Evolutionary conservation across 768 basidiomycete genomes (phyloP), one percentile per base, ranked within the genome.

Genomic region (Auricularia sp.): DNA sequence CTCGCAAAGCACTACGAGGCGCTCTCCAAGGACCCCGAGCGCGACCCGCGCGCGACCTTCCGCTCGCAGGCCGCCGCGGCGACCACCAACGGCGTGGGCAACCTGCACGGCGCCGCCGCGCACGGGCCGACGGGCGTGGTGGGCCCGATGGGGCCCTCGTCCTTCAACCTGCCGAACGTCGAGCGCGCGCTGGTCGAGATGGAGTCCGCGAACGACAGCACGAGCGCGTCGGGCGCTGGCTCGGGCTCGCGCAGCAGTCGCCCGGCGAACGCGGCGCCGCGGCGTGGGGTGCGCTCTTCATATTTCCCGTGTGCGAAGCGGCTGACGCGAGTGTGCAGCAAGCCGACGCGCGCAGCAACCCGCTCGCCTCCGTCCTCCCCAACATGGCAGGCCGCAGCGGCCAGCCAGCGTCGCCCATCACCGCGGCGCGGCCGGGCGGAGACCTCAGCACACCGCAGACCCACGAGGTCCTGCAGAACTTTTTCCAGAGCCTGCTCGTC

Each of bases 1-100:
- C 86, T 98, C 11, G 82, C 88, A 2, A 88, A 89, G 71, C 90
- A 98, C 71, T 93, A 94, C 75, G 94, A 96, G 74, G 86, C 92
- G 71, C 90, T 96, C 67, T 83, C 90, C 47, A 92, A 92, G 76
- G 95, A 94, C 70, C 82, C 90, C 0, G 91, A 94, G 69, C 84
- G 90, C 64, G 94, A 98, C 77, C 93, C 94, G 24, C 87, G 93
- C 39, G 86, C 86, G 16, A 85, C 89, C 2, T 97, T 97, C 83
- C 83, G 90, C 64, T 14, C 21, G 29, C 56, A 59, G 34, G 89
- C 89, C 65, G 88, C 88, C 0, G 77, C 82, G 54, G 89, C 90
- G 64, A 37, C 62, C 14, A 62, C 63, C 6, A 66, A 61, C 54
- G 76, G 81, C 33, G 73, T 82, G 6, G 79, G 80, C 18, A 33